Percentiles rank a stretch among this genome's conserved stretches.
These are phyloP conservation scores for Sporothrix schenckii DNA, from an alignment of 2,329 filamentous ascomycete species.

Conservation along the genomic window DNA sequence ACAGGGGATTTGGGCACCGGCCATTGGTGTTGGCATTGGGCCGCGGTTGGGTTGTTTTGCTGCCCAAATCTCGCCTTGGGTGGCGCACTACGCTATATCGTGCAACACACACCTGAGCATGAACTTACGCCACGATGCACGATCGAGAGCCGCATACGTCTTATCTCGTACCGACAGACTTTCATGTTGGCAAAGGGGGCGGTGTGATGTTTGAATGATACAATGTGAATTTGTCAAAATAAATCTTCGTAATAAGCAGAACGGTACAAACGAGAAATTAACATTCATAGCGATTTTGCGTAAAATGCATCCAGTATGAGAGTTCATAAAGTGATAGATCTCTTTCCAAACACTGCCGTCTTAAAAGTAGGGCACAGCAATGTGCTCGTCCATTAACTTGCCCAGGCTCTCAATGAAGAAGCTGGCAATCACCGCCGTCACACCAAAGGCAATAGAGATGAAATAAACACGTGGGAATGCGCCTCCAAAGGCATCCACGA, in stretches of 20 bases:
- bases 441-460: slow-evolving; percentile 16
- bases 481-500: neutral
- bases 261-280: neutral
- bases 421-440: slow-evolving; percentile 19
- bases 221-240: neutral
- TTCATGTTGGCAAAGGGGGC: neutral
- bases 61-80: neutral
- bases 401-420: slow-evolving; percentile 17
- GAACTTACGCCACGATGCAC: neutral
- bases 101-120: neutral
- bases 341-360: too few species aligned
- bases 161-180: neutral
- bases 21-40: neutral
- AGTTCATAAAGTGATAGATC: too few species aligned
- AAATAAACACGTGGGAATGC: slow-evolving; percentile 9
- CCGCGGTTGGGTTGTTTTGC: neutral
- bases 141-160: neutral
- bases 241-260: neutral
- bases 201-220: neutral
- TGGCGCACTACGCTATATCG: neutral
- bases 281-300: too few species aligned
- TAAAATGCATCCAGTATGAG: neutral
- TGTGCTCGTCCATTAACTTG: slow-evolving; percentile 23
- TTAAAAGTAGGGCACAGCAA: slow-evolving; percentile 22
- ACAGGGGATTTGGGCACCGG: neutral